A percentile compares a stretch with the other conserved stretches of the same genome.
These are phyloP conservation scores for Pseudocercospora cruenta DNA, from an alignment of 2,329 filamentous ascomycete genomes.

Conservation along the genomic window DNA sequence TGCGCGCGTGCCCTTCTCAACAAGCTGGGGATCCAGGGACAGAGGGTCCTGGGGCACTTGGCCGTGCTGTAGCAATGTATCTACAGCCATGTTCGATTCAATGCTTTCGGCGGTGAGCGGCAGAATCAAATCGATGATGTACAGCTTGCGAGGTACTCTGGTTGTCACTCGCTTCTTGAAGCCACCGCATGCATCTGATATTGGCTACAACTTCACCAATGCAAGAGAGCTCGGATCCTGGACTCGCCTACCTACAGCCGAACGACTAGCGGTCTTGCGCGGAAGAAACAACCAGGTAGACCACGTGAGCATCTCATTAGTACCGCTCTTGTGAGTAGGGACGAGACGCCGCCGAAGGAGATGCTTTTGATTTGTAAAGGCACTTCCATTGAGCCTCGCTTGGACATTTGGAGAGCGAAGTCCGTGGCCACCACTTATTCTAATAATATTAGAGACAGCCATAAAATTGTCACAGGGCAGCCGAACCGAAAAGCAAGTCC, in stretches of 20 bases:
- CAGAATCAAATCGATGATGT: neutral
- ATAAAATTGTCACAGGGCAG: neutral
- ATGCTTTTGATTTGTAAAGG: slow-evolving; percentile 3
- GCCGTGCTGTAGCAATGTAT: neutral
- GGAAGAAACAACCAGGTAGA: neutral
- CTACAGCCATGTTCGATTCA: neutral
- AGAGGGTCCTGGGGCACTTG: neutral
- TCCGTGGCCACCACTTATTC: slow-evolving; percentile 8
- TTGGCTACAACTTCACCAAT: neutral
- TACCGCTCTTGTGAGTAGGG: neutral
- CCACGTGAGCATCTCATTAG: neutral
- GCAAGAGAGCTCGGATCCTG: neutral
- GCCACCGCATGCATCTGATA: neutral
- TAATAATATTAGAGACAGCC: neutral
- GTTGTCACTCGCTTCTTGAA: slow-evolving; percentile 9
- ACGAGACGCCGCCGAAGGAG: slow-evolving; percentile 3
- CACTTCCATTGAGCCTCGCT: neutral
- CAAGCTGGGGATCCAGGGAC: neutral
- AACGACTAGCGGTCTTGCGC: neutral
- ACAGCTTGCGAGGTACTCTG: slow-evolving; percentile 5
- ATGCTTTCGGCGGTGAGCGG: slow-evolving; percentile 1
- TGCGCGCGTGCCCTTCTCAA: neutral
- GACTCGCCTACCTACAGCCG: slow-evolving; percentile 15
- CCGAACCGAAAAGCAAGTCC: slow-evolving; percentile 15
- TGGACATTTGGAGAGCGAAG: neutral